Conservation (phyloP, 2,329 filamentous ascomycete species). For the Cladophialophora exuberans region DNA sequence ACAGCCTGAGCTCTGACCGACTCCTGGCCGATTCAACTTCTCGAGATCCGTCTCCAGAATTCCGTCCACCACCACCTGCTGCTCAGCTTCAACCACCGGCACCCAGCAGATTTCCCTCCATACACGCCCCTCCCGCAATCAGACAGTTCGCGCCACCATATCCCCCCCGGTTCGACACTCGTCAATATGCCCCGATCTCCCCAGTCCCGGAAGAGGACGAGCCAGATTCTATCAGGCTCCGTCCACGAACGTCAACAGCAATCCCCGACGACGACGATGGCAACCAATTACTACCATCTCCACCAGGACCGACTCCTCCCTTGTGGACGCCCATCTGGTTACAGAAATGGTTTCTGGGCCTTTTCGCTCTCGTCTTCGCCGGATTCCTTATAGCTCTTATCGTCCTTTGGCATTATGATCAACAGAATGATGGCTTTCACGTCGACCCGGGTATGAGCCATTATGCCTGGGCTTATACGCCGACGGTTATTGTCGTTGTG, state of each 20-base stretch:
- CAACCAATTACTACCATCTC: constrained; percentile 9
- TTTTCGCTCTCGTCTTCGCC: constrained; percentile 26
- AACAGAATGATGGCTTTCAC: constrained; percentile 26
- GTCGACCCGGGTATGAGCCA: constrained; percentile 25
- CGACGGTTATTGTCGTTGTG: constrained; percentile 37
- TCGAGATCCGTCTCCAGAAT: constrained; percentile 11
- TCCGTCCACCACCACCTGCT: neutral
- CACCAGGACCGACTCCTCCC: constrained; percentile 13
- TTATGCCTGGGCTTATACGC: constrained; percentile 33
- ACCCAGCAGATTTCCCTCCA: constrained; percentile 27
- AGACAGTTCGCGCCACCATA: constrained; percentile 9
- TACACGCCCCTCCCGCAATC: constrained; percentile 12
- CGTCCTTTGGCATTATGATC: constrained; percentile 27
- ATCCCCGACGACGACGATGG: constrained; percentile 15
- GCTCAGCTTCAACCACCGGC: constrained; percentile 4
- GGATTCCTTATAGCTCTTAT: constrained; percentile 26
- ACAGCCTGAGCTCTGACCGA: constrained; percentile 19
- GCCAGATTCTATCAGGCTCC: constrained; percentile 20
- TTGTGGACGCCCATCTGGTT: constrained; percentile 34
- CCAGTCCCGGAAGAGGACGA: constrained; percentile 30
- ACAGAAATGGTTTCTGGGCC: constrained; percentile 23
- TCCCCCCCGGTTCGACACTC: constrained; percentile 13
- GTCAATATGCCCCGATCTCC: constrained; percentile 25
- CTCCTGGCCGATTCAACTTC: constrained; percentile 24
- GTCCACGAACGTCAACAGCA: constrained; percentile 11